Percentiles rank a stretch among this genome's conserved stretches.
Conservation (phyloP, 169 alveolate genomes). For the Cryptosporidium ryanae region DNA sequence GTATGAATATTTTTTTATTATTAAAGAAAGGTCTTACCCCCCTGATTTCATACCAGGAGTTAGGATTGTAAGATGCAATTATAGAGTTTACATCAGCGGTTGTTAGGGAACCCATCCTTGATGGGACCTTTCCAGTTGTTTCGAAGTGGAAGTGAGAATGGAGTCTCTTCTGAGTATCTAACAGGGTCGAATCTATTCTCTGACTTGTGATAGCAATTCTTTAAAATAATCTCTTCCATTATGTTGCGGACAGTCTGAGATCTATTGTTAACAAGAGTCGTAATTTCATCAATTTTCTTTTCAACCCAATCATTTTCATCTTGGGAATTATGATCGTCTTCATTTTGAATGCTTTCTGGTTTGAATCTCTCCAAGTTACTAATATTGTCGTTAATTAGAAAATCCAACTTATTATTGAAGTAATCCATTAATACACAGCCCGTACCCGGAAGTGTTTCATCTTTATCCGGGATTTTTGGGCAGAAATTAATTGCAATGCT, state of each 20-base stretch:
- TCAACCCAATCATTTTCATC: constrained; percentile 11
- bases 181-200: constrained; percentile 22
- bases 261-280: background rate
- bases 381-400: background rate
- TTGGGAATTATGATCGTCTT: background rate
- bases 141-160: constrained; percentile 6
- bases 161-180: constrained; percentile 5
- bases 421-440: constrained; percentile 62
- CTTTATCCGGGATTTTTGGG: constrained; percentile 64
- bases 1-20: background rate
- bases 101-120: constrained; percentile 10
- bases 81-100: background rate
- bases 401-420: constrained; percentile 37
- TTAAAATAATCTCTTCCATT: background rate
- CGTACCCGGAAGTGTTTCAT: constrained; percentile 45
- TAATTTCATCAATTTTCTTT: constrained; percentile 20
- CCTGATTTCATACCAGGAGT: background rate
- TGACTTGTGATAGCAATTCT: constrained; percentile 38
- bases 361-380: background rate
- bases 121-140: background rate
- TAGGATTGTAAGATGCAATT: background rate
- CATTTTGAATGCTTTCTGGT: background rate
- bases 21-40: background rate
- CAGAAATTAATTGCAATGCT: constrained; percentile 52
- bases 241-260: background rate